Evolutionary conservation across 106 monocot species (phyloP).

Genomic region (Phalaenopsis equestris): DNA sequence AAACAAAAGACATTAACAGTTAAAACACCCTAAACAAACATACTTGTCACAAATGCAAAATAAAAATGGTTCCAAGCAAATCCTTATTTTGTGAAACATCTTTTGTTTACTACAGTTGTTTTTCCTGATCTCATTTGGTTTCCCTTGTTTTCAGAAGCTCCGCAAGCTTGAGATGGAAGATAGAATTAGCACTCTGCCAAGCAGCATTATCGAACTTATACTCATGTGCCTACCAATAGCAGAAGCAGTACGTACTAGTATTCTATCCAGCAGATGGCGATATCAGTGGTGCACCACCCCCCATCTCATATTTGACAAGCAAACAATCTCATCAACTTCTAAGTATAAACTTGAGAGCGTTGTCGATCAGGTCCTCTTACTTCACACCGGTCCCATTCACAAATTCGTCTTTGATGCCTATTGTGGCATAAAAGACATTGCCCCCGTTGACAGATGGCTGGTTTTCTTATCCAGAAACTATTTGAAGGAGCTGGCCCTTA

Average conservation of each 20-base stretch:
- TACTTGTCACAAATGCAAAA: no score
- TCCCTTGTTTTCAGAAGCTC: background rate
- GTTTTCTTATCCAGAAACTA: slow-evolving; percentile 11
- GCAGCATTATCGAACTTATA: slow-evolving; percentile 10
- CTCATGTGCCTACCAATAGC: slow-evolving; percentile 11
- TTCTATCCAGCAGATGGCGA: slow-evolving; percentile 19
- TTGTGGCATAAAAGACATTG: background rate
- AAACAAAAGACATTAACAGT: no score
- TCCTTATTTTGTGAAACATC: no score
- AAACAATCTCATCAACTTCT: background rate
- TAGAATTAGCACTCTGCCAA: slow-evolving; percentile 16
- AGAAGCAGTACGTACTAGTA: slow-evolving; percentile 10
- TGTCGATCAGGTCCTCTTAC: slow-evolving; percentile 17
- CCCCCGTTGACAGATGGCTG: slow-evolving; percentile 9
- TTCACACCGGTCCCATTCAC: slow-evolving; percentile 13
- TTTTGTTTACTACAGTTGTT: background rate
- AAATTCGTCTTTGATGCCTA: slow-evolving; percentile 15
- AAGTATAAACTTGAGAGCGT: background rate
- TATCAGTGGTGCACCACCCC: slow-evolving; percentile 14
- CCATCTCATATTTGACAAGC: slow-evolving; percentile 10
- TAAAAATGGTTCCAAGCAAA: no score
- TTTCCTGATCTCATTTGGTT: background rate
- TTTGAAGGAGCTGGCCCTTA: slow-evolving; percentile 12
- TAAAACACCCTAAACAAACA: no score
- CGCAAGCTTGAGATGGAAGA: slow-evolving; percentile 9